Evolutionary conservation across 1,284 basidiomycete species (phyloP), one percentile per base, ranked within the genome.

Genomic region (Ceratobasidium sp.): DNA sequence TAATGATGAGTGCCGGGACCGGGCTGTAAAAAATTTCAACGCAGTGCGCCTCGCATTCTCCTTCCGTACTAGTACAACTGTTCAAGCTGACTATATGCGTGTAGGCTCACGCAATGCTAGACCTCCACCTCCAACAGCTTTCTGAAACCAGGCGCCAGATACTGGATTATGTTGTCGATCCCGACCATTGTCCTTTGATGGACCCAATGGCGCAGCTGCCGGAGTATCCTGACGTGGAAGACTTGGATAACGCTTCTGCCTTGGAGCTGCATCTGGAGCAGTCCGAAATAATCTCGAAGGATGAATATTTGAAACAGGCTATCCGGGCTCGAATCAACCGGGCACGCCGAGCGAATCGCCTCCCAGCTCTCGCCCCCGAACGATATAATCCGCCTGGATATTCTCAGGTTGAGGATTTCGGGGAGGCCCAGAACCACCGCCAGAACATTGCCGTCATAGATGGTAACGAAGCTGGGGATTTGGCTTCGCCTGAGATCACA

Each of bases 161-260:
- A n/a, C n/a, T 68, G n/a, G 44, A 68, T 12, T 44, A 68, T 18
- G 42, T 68, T 12, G 18, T 68, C 40, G 66, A 68, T 28, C 66
- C 66, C 42, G n/a, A 42, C n/a, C n/a, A 49, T 3, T 49, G 44
- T n/a, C 66, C 44, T 23, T 23, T 68, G 51, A 6, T 20, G 18
- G 18, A n/a, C 51, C 13, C 18, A 20, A 53, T 20, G 51, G 15
- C 18, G 18, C 15, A 53, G 18, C 51, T n/a, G n/a, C 51, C 51
- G 18, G 18, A 20, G 18, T 20, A 53, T n/a, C 51, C 15, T 33
- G 33, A 33, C 33, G 33, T 33, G 33, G 33, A 33, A 33, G 33
- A 33, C 33, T 33, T 33, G 33, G 33, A 33, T 33, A 33, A 33
- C 33, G 33, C 33, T 33, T 33, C 33, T 33, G 33, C 33, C 33